A percentile compares a stretch with the other conserved stretches of the same genome.
phyloP scores from a whole-genome alignment of 108 stramenopile genomes.

The Conticribra guillardii region DNA sequence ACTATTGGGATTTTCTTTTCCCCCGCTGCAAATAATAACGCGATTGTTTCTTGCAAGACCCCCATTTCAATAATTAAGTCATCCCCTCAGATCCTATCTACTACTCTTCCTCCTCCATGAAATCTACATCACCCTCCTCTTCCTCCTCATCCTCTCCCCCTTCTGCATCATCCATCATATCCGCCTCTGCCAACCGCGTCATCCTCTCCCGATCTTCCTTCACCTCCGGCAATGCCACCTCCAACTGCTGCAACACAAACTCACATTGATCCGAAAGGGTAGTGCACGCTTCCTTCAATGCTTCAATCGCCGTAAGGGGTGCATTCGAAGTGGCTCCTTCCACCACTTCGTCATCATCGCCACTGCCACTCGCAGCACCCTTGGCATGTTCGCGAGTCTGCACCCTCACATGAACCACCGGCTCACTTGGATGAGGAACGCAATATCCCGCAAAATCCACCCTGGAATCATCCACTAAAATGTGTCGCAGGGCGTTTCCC shows the following conservation, averaged over 20 bases:
- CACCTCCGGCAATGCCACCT: constrained; percentile 70
- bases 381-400: constrained; percentile 59
- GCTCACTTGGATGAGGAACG: constrained; percentile 96
- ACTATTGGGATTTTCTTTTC: too few species aligned
- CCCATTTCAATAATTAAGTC: not conserved
- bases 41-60: too few species aligned
- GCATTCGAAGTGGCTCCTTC: not conserved
- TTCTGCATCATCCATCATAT: constrained; percentile 51
- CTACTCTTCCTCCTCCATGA: not conserved
- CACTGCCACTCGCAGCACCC: not conserved
- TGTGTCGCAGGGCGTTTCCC: constrained; percentile 93
- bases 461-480: constrained; percentile 72
- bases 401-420: constrained; percentile 91
- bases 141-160: constrained; percentile 51
- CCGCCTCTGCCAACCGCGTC: constrained; percentile 42
- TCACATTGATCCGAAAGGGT: constrained; percentile 76
- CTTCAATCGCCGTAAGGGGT: constrained; percentile 61
- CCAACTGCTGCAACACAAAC: constrained; percentile 67
- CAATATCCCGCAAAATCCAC: constrained; percentile 95
- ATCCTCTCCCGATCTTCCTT: constrained; percentile 66
- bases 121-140: constrained; percentile 44
- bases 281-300: constrained; percentile 73
- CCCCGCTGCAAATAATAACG: too few species aligned
- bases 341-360: constrained; percentile 11
- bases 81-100: not conserved